Evolutionary conservation across 2,329 filamentous ascomycete species (phyloP).

Genomic region (Fusarium sp.): DNA sequence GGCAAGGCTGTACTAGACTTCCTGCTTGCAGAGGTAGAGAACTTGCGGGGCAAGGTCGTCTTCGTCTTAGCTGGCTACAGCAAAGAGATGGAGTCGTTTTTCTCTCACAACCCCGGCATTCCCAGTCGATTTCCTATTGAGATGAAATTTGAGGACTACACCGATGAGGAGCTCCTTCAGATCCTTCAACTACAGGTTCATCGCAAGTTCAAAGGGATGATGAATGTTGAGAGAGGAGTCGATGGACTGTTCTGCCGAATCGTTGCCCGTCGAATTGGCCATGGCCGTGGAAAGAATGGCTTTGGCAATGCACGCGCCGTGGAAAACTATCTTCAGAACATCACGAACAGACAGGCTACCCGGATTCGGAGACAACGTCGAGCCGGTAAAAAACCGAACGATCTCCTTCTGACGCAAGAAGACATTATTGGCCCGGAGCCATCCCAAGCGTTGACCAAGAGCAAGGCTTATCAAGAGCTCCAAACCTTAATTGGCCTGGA

Average conservation of each 20-base stretch:
- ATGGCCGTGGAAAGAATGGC: slow-evolving; percentile 71
- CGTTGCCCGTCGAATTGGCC: slow-evolving; percentile 70
- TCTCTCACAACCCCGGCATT: slow-evolving; percentile 79
- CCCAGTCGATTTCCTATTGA: slow-evolving; percentile 75
- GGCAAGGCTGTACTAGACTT: slow-evolving; percentile 77
- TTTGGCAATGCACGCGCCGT: slow-evolving; percentile 81
- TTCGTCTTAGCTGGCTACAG: slow-evolving; percentile 81
- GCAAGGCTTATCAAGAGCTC: slow-evolving; percentile 69
- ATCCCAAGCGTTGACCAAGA: slow-evolving; percentile 62
- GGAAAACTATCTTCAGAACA: slow-evolving; percentile 69
- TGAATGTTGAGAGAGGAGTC: slow-evolving; percentile 71
- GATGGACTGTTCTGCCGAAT: slow-evolving; percentile 75
- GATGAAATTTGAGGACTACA: slow-evolving; percentile 78
- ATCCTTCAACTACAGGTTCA: slow-evolving; percentile 71
- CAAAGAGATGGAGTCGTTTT: slow-evolving; percentile 82
- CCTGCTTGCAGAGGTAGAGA: slow-evolving; percentile 79
- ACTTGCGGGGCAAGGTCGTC: slow-evolving; percentile 75
- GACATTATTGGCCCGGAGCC: slow-evolving; percentile 81
- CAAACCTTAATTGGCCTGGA: slow-evolving; percentile 70
- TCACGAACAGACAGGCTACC: slow-evolving; percentile 70
- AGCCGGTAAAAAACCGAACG: slow-evolving; percentile 60
- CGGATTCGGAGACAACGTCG: slow-evolving; percentile 65
- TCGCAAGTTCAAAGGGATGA: slow-evolving; percentile 65
- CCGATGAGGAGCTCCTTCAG: slow-evolving; percentile 70
- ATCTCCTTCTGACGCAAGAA: slow-evolving; percentile 71